phyloP scores from a whole-genome alignment of 2,329 filamentous ascomycete genomes.

The Hypoxylon sp. region DNA sequence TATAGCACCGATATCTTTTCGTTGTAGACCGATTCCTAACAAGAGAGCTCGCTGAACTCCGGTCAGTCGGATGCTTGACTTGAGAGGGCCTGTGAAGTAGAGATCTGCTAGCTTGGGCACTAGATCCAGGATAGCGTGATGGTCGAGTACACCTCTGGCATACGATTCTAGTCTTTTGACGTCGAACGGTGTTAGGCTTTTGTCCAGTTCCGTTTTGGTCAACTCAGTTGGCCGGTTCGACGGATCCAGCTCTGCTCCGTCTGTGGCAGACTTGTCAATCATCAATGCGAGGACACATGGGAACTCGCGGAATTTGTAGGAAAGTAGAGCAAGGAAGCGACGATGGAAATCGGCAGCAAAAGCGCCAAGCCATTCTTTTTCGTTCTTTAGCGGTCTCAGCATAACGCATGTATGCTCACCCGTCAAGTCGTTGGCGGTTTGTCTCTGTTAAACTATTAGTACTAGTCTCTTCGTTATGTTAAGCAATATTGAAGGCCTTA shows the following conservation, averaged over 20 bases:
- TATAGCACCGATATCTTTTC: conserved; percentile 83
- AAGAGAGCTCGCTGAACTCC: conserved; percentile 89
- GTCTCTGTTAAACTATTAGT: conserved; percentile 57
- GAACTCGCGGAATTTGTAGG: conserved; percentile 91
- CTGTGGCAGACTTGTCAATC: conserved; percentile 84
- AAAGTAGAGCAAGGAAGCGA: conserved; percentile 88
- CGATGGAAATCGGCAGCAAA: conserved; percentile 94
- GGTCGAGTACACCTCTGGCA: conserved; percentile 95
- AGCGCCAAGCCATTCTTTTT: conserved; percentile 85
- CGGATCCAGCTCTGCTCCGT: conserved; percentile 73
- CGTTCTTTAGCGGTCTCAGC: conserved; percentile 82
- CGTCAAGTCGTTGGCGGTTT: conserved; percentile 95
- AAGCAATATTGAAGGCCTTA: too few relatives aligned
- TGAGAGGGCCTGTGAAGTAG: conserved; percentile 84
- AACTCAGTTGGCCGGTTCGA: conserved; percentile 64
- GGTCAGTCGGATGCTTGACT: conserved; percentile 71
- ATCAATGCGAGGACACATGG: conserved; percentile 79
- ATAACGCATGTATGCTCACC: conserved; percentile 98
- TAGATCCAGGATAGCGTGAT: conserved; percentile 95
- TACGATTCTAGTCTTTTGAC: conserved; percentile 95
- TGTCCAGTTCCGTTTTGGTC: conserved; percentile 79
- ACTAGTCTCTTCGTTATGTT: too few relatives aligned
- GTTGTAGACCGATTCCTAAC: conserved; percentile 88
- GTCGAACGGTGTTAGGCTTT: conserved; percentile 86
- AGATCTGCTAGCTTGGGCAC: conserved; percentile 82